A percentile compares a stretch with the other conserved stretches of the same genome.
Conservation (phyloP, 129 eudicot species). For the Flaveria bidentis region DNA sequence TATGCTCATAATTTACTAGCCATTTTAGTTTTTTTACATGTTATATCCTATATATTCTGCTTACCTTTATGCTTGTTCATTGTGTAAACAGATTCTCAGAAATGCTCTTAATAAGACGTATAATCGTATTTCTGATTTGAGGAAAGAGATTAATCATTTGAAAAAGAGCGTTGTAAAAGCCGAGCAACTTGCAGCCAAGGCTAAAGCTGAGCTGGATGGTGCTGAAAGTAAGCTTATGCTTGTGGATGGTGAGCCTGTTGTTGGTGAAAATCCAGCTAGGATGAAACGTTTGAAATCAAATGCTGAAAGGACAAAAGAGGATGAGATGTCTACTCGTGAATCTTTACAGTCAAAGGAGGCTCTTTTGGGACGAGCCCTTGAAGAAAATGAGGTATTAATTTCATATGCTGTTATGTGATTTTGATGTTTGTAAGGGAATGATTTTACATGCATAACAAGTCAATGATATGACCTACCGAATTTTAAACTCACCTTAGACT, state of each 20-base stretch:
- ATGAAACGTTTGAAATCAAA: constrained; percentile 71
- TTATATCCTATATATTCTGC: neutral
- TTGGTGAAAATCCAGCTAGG: constrained; percentile 80
- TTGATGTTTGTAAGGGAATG: neutral
- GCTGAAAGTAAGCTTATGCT: constrained; percentile 79
- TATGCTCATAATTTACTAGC: constrained; percentile 28
- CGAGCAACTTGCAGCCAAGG: constrained; percentile 60
- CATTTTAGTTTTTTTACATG: neutral
- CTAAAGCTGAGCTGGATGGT: constrained; percentile 66
- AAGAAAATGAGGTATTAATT: constrained; percentile 74
- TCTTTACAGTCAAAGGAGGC: constrained; percentile 94
- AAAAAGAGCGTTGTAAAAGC: constrained; percentile 60
- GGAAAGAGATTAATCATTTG: constrained; percentile 67
- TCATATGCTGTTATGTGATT: neutral
- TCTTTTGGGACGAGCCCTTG: constrained; percentile 73
- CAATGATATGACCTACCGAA: neutral
- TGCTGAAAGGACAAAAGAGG: constrained; percentile 72
- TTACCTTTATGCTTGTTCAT: constrained; percentile 5
- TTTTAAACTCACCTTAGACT: neutral
- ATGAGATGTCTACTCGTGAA: constrained; percentile 69
- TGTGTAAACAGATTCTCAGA: constrained; percentile 59
- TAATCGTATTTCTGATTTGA: constrained; percentile 84
- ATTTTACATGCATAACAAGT: neutral
- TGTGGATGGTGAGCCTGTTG: constrained; percentile 93
- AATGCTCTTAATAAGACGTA: constrained; percentile 83